phyloP scores from a whole-genome alignment of 805 yeast genomes.

The Citeromyces nyonsensis region DNA sequence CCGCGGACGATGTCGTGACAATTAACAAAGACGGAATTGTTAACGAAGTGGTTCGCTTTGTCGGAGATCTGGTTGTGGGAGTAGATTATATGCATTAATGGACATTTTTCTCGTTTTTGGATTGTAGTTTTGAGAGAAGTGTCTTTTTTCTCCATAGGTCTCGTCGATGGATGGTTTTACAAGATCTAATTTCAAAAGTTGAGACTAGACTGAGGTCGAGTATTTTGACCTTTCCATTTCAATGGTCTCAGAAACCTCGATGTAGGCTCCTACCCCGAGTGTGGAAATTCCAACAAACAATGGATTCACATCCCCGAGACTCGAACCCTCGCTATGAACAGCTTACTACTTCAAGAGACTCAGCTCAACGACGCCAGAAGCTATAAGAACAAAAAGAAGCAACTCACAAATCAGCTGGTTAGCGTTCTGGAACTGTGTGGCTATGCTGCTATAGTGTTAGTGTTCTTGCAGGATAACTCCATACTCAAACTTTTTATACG shows the following conservation, averaged over 20 bases:
- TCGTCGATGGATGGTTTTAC: too few relatives aligned
- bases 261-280: too few relatives aligned
- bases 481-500: constrained; percentile 16
- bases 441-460: constrained; percentile 17
- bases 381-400: constrained; percentile 24
- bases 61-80: constrained; percentile 46
- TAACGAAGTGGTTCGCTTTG: constrained; percentile 52
- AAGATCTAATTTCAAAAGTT: too few relatives aligned
- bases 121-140: too few relatives aligned
- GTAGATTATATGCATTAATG: constrained; percentile 13
- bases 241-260: too few relatives aligned
- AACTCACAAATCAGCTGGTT: constrained; percentile 19
- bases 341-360: constrained; percentile 15
- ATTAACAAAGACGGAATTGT: constrained; percentile 62
- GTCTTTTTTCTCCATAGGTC: too few relatives aligned
- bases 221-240: too few relatives aligned
- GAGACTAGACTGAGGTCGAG: too few relatives aligned
- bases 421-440: constrained; percentile 18
- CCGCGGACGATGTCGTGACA: constrained; percentile 36
- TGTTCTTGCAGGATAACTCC: constrained; percentile 26
- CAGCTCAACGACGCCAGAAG: constrained; percentile 20
- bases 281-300: too few relatives aligned
- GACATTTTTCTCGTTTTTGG: neutral
- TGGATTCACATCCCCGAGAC: too few relatives aligned
- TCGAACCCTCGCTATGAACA: neutral